A percentile compares a stretch with the other conserved stretches of the same genome.
Evolutionary conservation across 2,329 filamentous ascomycete species (phyloP).

Genomic region (Phyllosticta citriasiana): DNA sequence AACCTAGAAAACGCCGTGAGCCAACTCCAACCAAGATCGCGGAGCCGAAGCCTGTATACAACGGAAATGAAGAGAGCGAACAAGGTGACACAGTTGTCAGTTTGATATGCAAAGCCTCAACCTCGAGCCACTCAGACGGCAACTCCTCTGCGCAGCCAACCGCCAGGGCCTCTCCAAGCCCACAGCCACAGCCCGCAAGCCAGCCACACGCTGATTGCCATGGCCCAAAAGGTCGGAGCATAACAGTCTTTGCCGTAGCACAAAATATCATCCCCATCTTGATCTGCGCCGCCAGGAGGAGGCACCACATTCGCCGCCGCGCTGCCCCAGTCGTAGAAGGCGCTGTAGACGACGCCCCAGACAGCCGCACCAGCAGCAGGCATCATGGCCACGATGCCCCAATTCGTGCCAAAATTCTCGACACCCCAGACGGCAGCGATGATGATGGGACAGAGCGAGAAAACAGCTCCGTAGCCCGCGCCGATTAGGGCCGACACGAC

Average conservation of each 20-base stretch:
- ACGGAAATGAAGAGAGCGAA: neutral
- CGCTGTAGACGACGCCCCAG: conserved; percentile 85
- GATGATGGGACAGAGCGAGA: conserved; percentile 81
- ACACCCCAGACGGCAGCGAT: conserved; percentile 97
- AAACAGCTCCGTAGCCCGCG: conserved; percentile 85
- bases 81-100: neutral
- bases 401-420: conserved; percentile 97
- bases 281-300: conserved; percentile 44
- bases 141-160: conserved; percentile 70
- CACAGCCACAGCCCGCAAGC: conserved; percentile 59
- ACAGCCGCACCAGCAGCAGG: conserved; percentile 80
- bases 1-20: neutral
- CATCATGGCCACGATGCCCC: conserved; percentile 88
- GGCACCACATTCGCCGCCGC: neutral
- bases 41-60: neutral
- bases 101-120: neutral
- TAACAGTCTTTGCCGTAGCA: conserved; percentile 82
- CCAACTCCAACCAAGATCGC: neutral
- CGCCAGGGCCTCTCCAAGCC: conserved; percentile 70
- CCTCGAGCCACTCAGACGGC: conserved; percentile 38
- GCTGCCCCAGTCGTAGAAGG: conserved; percentile 52
- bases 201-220: conserved; percentile 68
- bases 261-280: conserved; percentile 41
- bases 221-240: conserved; percentile 72
- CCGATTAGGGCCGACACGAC: conserved; percentile 76